Evolutionary conservation across 148 eudicot species (phyloP).

Genomic region (Rhododendron williamsianum): DNA sequence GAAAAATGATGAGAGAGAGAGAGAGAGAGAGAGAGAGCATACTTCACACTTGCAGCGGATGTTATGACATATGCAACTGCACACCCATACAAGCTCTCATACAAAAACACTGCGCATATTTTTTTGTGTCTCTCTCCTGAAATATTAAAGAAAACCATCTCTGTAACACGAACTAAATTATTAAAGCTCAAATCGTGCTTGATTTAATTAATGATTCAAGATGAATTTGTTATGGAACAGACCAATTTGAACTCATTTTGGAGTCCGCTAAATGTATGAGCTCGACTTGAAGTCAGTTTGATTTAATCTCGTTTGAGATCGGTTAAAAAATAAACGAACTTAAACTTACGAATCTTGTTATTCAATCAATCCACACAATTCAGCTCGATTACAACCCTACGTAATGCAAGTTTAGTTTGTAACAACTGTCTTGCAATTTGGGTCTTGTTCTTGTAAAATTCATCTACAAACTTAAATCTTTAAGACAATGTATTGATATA

Average conservation of each 20-base stretch:
- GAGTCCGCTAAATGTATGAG: neutral
- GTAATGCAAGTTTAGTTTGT: neutral
- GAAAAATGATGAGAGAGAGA: neutral
- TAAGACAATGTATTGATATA: neutral
- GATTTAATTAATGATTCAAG: neutral
- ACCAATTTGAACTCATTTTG: neutral
- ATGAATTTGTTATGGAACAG: neutral
- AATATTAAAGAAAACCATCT: neutral
- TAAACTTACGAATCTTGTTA: neutral
- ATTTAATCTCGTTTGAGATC: neutral
- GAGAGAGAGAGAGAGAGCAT: neutral
- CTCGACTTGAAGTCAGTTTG: neutral
- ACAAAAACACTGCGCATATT: neutral
- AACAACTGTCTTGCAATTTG: neutral
- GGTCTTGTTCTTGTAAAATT: neutral
- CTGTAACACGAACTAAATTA: neutral
- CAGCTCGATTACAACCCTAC: neutral
- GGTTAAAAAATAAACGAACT: neutral
- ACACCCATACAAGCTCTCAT: neutral
- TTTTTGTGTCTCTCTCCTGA: neutral
- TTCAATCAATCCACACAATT: neutral
- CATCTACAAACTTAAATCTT: neutral
- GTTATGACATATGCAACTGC: conserved; percentile 6
- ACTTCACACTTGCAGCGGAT: neutral
- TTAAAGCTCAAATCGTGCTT: neutral